Evolutionary conservation across 306 rosid genomes (phyloP).

Genomic region (Quercus berberidifolia): DNA sequence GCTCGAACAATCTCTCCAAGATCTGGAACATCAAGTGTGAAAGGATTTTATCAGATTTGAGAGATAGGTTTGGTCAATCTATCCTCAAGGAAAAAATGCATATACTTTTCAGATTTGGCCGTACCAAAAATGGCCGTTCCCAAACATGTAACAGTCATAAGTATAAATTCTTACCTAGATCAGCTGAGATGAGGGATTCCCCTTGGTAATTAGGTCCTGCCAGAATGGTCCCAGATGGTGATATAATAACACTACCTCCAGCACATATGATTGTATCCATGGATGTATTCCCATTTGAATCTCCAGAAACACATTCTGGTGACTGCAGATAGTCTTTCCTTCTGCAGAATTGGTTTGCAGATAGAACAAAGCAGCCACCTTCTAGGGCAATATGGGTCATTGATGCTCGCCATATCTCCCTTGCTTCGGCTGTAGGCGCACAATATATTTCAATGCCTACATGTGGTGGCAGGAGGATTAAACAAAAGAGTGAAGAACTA

Average conservation of each 20-base stretch:
- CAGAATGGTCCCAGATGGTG: slow-evolving; percentile 77
- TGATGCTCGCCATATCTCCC: slow-evolving; percentile 84
- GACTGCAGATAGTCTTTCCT: slow-evolving; percentile 81
- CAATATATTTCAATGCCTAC: slow-evolving; percentile 91
- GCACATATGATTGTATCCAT: slow-evolving; percentile 82
- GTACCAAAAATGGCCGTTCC: not conserved
- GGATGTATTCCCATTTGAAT: slow-evolving; percentile 54
- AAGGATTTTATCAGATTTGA: not conserved
- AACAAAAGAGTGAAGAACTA: not conserved
- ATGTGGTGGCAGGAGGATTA: slow-evolving; percentile 10
- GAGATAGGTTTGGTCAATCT: not conserved
- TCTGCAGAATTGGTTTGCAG: slow-evolving; percentile 86
- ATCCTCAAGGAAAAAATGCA: not conserved
- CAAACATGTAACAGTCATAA: not conserved
- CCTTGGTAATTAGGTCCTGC: slow-evolving; percentile 95
- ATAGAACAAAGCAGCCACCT: slow-evolving; percentile 92
- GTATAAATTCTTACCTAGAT: slow-evolving; percentile 54
- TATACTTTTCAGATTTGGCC: not conserved
- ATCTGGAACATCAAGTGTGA: slow-evolving; percentile 37
- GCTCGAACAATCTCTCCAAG: slow-evolving; percentile 76
- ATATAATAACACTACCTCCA: slow-evolving; percentile 90
- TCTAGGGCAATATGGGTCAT: slow-evolving; percentile 88
- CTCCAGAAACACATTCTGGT: slow-evolving; percentile 68
- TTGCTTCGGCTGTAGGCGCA: slow-evolving; percentile 89
- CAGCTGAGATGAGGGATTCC: slow-evolving; percentile 84